Percentiles rank a stretch among this genome's conserved stretches.
These are phyloP conservation scores for Hypoxylon cercidicola DNA, from an alignment of 495 filamentous ascomycete genomes.

Conservation along the genomic window DNA sequence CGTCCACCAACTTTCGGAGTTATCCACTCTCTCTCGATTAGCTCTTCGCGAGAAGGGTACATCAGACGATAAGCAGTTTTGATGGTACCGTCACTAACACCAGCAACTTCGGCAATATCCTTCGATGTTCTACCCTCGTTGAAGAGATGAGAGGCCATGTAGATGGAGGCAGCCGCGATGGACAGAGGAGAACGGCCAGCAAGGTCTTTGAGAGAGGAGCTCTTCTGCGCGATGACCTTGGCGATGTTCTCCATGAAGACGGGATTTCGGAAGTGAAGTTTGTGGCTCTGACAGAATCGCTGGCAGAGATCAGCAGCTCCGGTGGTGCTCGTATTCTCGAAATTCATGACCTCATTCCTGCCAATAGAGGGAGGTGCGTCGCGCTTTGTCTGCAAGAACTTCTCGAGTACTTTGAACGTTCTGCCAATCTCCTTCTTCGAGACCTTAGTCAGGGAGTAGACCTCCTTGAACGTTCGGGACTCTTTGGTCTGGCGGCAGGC, in stretches of 20 bases:
- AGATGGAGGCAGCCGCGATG: slow-evolving; percentile 93
- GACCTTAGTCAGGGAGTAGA: slow-evolving; percentile 91
- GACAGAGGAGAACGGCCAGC: slow-evolving; percentile 95
- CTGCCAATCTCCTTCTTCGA: slow-evolving; percentile 96
- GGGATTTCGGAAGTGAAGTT: slow-evolving; percentile 72
- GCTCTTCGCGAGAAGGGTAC: slow-evolving; percentile 73
- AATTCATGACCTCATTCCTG: slow-evolving; percentile 60
- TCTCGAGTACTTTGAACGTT: slow-evolving; percentile 91
- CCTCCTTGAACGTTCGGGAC: slow-evolving; percentile 85
- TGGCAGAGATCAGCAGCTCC: slow-evolving; percentile 85
- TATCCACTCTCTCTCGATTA: slow-evolving; percentile 81
- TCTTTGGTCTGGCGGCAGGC: slow-evolving; percentile 87
- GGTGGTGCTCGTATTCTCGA: slow-evolving; percentile 80
- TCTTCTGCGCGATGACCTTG: slow-evolving; percentile 75
- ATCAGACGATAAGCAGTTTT: slow-evolving; percentile 92
- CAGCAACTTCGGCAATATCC: slow-evolving; percentile 81
- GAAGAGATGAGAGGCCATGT: slow-evolving; percentile 88
- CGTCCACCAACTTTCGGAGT: slow-evolving; percentile 71
- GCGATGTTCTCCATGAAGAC: slow-evolving; percentile 76
- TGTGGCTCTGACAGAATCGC: slow-evolving; percentile 85
- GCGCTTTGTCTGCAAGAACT: slow-evolving; percentile 74
- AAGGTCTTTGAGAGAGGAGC: slow-evolving; percentile 76
- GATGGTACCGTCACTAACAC: slow-evolving; percentile 95
- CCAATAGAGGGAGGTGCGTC: slow-evolving; percentile 46
- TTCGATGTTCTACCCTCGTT: slow-evolving; percentile 80